Conservation (phyloP, 495 filamentous ascomycete genomes). For the Xanthoparmelia taractica region DNA sequence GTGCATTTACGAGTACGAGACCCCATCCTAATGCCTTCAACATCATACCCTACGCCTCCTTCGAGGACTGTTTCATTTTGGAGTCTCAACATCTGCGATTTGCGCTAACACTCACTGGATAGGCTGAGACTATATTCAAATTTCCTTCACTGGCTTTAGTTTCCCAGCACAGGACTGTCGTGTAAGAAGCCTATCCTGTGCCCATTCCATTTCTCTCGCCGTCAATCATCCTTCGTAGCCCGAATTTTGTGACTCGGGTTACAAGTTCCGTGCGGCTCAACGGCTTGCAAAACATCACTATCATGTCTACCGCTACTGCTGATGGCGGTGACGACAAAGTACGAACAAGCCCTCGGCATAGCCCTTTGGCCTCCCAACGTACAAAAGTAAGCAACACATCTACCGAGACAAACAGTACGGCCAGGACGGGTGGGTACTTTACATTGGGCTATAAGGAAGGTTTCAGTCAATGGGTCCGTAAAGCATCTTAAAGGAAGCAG, state of each 20-base stretch:
- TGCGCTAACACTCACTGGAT: neutral
- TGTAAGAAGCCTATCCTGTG: neutral
- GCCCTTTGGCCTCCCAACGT: conserved; percentile 46
- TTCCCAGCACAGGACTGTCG: neutral
- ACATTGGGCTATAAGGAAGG: conserved; percentile 87
- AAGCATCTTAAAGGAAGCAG: neutral
- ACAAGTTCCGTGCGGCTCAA: too few species aligned
- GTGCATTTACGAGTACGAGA: neutral
- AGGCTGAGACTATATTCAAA: neutral
- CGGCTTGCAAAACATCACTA: neutral
- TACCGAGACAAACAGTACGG: conserved; percentile 29
- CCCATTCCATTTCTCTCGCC: neutral
- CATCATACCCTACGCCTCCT: neutral
- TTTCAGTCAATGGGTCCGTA: conserved; percentile 75
- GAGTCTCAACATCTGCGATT: neutral
- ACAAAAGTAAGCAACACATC: conserved; percentile 30
- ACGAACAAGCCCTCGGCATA: conserved; percentile 36
- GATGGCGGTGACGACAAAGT: conserved; percentile 29
- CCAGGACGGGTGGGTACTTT: conserved; percentile 47
- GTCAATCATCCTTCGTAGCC: neutral
- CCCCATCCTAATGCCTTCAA: neutral
- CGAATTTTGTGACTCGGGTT: neutral
- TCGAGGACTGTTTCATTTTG: neutral
- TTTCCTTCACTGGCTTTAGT: neutral
- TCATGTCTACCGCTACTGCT: conserved; percentile 18